These are phyloP conservation scores for Solanum chiquidenum DNA, from an alignment of 257 asterid genomes.

Conservation along the genomic window DNA sequence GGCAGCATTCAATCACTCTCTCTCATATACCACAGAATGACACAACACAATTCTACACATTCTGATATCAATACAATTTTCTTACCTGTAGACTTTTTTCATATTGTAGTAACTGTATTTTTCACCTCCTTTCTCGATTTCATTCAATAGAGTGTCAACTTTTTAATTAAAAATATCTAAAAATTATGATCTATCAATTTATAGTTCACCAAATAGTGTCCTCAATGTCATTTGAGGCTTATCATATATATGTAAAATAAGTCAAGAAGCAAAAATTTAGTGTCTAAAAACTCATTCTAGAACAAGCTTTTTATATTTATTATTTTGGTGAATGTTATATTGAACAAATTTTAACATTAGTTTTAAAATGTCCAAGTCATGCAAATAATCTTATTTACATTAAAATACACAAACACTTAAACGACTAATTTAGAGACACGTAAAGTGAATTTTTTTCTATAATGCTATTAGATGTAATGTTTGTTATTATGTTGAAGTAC, in stretches of 20 bases:
- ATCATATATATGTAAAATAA: too few relatives aligned
- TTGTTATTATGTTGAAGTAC: not conserved
- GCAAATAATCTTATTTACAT: not conserved
- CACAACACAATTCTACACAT: not conserved
- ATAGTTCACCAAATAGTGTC: too few relatives aligned
- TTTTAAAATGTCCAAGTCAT: not conserved
- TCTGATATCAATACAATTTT: not conserved
- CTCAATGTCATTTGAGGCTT: too few relatives aligned
- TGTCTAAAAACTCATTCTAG: not conserved
- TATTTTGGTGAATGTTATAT: too few relatives aligned
- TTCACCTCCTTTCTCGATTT: not conserved
- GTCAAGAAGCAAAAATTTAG: not conserved
- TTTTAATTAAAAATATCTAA: not conserved
- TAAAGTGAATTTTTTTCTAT: not conserved
- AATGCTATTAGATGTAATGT: not conserved
- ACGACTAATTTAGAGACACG: not conserved
- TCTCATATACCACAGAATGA: not conserved
- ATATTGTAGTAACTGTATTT: too few relatives aligned
- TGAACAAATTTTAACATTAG: too few relatives aligned
- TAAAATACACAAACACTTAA: not conserved
- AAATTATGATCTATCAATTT: not conserved
- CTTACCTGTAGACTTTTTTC: not conserved
- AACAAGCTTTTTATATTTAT: not conserved
- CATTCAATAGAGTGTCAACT: not conserved
- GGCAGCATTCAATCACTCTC: not conserved